phyloP scores from a whole-genome alignment of 768 basidiomycete genomes.

The Dentipellis fragilis region DNA sequence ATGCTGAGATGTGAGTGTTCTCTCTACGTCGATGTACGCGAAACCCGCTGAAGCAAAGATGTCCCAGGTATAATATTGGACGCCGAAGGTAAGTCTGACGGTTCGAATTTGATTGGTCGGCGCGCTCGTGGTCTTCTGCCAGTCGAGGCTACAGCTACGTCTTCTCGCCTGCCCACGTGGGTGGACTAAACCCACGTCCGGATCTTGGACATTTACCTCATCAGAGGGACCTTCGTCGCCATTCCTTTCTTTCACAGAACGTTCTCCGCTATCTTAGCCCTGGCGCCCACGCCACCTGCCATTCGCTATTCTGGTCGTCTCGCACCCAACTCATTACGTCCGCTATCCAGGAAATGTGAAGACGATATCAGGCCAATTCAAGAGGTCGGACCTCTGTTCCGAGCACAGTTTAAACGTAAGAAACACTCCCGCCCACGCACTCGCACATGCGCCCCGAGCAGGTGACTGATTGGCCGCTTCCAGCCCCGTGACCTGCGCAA shows the following conservation, averaged over 20 bases:
- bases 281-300: neutral
- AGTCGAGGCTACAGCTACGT: no score
- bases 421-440: constrained; percentile 11
- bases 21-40: constrained; percentile 13
- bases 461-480: constrained; percentile 13
- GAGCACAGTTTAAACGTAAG: constrained; percentile 88
- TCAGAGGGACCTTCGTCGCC: neutral
- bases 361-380: constrained; percentile 83
- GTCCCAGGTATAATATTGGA: constrained; percentile 77
- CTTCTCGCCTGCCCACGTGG: no score
- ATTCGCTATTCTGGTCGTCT: no score
- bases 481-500: constrained; percentile 94
- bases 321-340: constrained; percentile 14
- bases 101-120: no score
- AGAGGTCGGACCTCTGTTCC: constrained; percentile 77
- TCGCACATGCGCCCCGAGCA: neutral
- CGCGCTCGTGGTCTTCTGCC: no score
- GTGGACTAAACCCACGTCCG: neutral
- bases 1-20: constrained; percentile 76
- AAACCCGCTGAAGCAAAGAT: constrained; percentile 8
- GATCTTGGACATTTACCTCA: neutral
- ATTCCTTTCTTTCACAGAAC: constrained; percentile 1
- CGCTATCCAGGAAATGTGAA: constrained; percentile 60
- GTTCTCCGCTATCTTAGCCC: neutral
- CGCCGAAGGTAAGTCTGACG: constrained; percentile 48